These are phyloP conservation scores for Salicornia ramosissima DNA, from an alignment of 148 eudicot species.

Conservation along the genomic window DNA sequence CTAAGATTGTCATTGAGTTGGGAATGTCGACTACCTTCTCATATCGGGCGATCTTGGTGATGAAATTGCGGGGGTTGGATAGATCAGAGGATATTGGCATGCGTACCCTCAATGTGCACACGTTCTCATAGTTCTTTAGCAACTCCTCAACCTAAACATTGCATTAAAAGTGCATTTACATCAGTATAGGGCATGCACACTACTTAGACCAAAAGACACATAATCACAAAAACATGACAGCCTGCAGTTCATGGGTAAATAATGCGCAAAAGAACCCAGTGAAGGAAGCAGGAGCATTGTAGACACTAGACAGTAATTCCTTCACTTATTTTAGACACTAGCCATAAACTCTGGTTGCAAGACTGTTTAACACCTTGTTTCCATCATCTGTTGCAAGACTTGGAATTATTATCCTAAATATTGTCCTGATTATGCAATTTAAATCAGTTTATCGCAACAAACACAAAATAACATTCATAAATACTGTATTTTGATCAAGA, in stretches of 20 bases:
- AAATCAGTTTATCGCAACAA: neutral
- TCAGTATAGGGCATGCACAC: neutral
- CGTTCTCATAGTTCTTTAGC: slow-evolving; percentile 67
- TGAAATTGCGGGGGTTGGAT: slow-evolving; percentile 36
- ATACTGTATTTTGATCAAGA: neutral
- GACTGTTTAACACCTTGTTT: too few species aligned
- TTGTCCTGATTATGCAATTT: neutral
- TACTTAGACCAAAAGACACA: neutral
- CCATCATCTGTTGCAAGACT: too few species aligned
- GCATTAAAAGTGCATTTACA: neutral
- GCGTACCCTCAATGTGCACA: slow-evolving; percentile 78
- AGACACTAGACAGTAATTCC: neutral
- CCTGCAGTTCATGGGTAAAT: neutral
- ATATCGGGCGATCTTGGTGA: slow-evolving; percentile 36
- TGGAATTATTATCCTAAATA: neutral
- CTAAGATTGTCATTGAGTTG: slow-evolving; percentile 40
- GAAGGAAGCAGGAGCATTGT: neutral
- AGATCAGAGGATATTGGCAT: slow-evolving; percentile 81
- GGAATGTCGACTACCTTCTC: slow-evolving; percentile 43
- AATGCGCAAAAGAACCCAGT: neutral
- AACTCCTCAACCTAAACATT: slow-evolving; percentile 32
- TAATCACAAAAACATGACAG: neutral
- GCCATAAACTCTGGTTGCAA: too few species aligned
- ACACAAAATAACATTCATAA: neutral
- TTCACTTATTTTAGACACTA: too few species aligned